These are phyloP conservation scores for Meyerozyma carpophila DNA, from an alignment of 1,139 yeast genomes.

Conservation along the genomic window DNA sequence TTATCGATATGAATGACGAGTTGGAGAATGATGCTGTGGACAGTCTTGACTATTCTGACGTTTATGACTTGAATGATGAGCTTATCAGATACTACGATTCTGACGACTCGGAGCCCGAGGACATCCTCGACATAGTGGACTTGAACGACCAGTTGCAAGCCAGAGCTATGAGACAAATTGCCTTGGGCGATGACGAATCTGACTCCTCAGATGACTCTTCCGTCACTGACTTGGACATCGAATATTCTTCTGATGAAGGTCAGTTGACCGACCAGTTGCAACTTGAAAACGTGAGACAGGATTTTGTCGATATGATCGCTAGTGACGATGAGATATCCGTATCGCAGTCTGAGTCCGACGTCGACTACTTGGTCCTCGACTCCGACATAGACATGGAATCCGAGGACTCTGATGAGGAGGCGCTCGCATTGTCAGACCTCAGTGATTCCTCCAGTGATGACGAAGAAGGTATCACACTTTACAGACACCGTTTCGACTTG, in stretches of 20 bases:
- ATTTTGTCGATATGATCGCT: conserved; percentile 31
- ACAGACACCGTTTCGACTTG: conserved; percentile 37
- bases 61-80: conserved; percentile 37
- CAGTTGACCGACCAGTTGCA: conserved; percentile 30
- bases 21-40: conserved; percentile 32
- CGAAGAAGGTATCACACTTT: conserved; percentile 38
- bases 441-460: conserved; percentile 25
- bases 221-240: conserved; percentile 23
- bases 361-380: conserved; percentile 27
- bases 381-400: conserved; percentile 8
- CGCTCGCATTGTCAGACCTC: conserved; percentile 12
- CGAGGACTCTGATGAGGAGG: conserved; percentile 23
- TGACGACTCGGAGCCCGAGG: conserved; percentile 16
- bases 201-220: conserved; percentile 3
- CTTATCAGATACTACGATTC: conserved; percentile 33
- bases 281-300: conserved; percentile 37
- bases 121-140: conserved; percentile 29
- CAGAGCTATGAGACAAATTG: conserved; percentile 18
- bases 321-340: conserved; percentile 21
- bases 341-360: conserved; percentile 24
- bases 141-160: conserved; percentile 34
- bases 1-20: conserved; percentile 34
- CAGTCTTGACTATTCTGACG: conserved; percentile 26
- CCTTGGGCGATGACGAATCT: conserved; percentile 11
- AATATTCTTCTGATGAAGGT: conserved; percentile 29